A percentile compares a stretch with the other conserved stretches of the same genome.
Evolutionary conservation across 1,284 basidiomycete genomes (phyloP).

Genomic region (Austroboletus novae-zelandiae): DNA sequence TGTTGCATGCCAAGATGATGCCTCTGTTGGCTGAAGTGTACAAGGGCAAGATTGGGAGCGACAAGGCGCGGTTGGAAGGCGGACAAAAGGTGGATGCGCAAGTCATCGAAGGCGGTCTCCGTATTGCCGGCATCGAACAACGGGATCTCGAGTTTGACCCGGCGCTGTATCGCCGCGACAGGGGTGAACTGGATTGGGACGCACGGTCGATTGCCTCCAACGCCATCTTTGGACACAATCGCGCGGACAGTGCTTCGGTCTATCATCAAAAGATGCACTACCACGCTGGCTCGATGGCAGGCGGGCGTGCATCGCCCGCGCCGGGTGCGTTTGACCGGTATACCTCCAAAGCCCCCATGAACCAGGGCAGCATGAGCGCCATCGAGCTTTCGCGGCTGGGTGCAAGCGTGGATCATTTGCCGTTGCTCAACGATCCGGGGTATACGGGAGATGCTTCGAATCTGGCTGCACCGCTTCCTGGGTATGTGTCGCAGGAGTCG

Average conservation of each 20-base stretch:
- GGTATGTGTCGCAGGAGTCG: conserved; percentile 24
- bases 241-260: conserved; percentile 35
- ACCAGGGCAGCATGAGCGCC: conserved; percentile 34
- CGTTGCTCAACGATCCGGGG: conserved; percentile 44
- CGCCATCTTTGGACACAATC: conserved; percentile 45
- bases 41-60: conserved; percentile 63
- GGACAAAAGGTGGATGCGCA: conserved; percentile 71
- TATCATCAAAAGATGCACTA: conserved; percentile 43
- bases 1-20: conserved; percentile 86
- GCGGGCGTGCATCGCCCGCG: conserved; percentile 44
- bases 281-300: conserved; percentile 36
- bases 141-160: conserved; percentile 77
- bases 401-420: conserved; percentile 49
- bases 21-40: conserved; percentile 73
- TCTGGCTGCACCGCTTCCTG: conserved; percentile 19
- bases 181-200: conserved; percentile 81
- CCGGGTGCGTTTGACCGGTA: conserved; percentile 55
- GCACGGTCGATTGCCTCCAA: conserved; percentile 65
- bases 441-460: conserved; percentile 28
- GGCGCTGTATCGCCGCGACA: conserved; percentile 66
- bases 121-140: conserved; percentile 75
- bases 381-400: conserved; percentile 60
- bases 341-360: conserved; percentile 40
- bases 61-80: conserved; percentile 63
- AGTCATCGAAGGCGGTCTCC: conserved; percentile 71